A percentile compares a stretch with the other conserved stretches of the same genome.
Evolutionary conservation across 2,329 filamentous ascomycete genomes (phyloP).

Genomic region (Colletotrichum sp.): DNA sequence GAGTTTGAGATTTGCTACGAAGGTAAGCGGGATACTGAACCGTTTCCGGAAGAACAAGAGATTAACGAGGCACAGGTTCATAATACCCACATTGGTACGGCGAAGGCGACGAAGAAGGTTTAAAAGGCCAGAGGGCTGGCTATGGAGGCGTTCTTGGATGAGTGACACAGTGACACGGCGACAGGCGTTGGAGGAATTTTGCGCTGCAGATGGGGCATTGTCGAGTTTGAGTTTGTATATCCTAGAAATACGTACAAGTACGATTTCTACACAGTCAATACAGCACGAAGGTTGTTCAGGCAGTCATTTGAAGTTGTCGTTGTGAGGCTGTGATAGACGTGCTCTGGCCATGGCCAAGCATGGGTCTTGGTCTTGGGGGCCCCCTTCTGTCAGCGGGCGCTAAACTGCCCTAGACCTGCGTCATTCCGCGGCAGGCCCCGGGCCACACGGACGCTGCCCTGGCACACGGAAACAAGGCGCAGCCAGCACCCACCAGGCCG

Average conservation of each 20-base stretch:
- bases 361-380: neutral
- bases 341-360: neutral
- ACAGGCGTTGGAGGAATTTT: conserved; percentile 12
- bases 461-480: neutral
- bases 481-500: neutral
- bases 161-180: neutral
- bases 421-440: neutral
- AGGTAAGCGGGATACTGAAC: conserved; percentile 61
- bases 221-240: conserved; percentile 23
- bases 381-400: neutral
- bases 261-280: conserved; percentile 23
- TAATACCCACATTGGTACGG: conserved; percentile 91
- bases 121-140: conserved; percentile 3
- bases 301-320: neutral
- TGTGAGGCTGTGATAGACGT: neutral
- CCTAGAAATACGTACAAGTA: conserved; percentile 23
- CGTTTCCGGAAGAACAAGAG: fast-evolving
- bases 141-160: conserved; percentile 15
- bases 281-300: conserved; percentile 1
- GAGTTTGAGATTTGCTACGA: conserved; percentile 94
- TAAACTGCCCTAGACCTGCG: neutral
- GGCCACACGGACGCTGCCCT: neutral
- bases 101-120: conserved; percentile 73
- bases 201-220: neutral
- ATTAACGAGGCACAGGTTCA: conserved; percentile 60